Conservation (phyloP, 208 protist genomes). For the Leishmania mexicana region DNA sequence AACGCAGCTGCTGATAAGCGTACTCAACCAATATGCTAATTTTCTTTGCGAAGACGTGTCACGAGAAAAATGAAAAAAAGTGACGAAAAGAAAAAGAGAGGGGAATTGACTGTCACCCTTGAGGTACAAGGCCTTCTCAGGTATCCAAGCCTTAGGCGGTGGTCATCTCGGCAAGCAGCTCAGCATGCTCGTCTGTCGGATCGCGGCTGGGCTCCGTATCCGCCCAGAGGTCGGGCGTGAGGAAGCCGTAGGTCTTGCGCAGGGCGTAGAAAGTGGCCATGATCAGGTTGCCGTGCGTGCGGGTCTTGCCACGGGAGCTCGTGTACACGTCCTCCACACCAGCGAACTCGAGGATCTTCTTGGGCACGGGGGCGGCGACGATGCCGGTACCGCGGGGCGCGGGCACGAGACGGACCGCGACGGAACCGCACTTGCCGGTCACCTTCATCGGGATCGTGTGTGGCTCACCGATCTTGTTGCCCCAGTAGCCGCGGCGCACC, state of each 20-base stretch:
- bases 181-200: constrained; percentile 94
- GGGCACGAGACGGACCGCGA: constrained; percentile 97
- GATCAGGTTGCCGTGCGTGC: constrained; percentile 99
- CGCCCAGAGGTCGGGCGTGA: constrained; percentile 99
- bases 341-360: constrained; percentile 98
- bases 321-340: constrained; percentile 99
- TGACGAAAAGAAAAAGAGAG: not conserved
- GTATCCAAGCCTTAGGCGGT: constrained; percentile 6
- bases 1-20: not conserved
- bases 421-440: constrained; percentile 99
- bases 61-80: not conserved
- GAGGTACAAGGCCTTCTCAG: not conserved
- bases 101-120: not conserved
- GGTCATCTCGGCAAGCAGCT: constrained; percentile 71
- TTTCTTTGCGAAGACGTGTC: not conserved
- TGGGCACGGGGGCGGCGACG: constrained; percentile 97
- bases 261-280: constrained; percentile 99
- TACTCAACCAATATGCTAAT: not conserved
- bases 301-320: constrained; percentile 96
- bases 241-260: constrained; percentile 97
- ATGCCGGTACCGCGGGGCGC: constrained; percentile 99
- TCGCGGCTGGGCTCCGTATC: constrained; percentile 84
- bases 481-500: constrained; percentile 99
- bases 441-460: constrained; percentile 99
- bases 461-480: constrained; percentile 98